Percentiles rank a stretch among this genome's conserved stretches.
These are phyloP conservation scores for Talaromyces sp. DNA, from an alignment of 2,329 filamentous ascomycete genomes.

Conservation along the genomic window DNA sequence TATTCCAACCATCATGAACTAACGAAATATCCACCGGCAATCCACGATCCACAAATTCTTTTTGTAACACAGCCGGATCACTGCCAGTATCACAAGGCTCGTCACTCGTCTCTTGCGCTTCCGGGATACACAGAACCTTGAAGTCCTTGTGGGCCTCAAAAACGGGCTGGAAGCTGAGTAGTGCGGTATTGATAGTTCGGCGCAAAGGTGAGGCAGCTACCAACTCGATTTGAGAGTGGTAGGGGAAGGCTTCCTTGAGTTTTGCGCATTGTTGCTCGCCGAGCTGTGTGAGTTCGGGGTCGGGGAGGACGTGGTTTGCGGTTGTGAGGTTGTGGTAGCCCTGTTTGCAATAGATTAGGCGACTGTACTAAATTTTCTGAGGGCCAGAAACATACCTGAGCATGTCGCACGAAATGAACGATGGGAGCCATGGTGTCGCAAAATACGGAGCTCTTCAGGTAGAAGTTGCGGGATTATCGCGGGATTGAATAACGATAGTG, in stretches of 20 bases:
- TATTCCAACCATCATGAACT: slow-evolving; percentile 67
- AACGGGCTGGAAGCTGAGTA: slow-evolving; percentile 62
- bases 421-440: slow-evolving; percentile 36
- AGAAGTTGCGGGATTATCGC: not conserved
- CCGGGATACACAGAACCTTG: slow-evolving; percentile 64
- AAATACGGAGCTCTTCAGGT: not conserved
- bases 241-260: slow-evolving; percentile 62
- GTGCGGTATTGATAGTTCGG: slow-evolving; percentile 74
- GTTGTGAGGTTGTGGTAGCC: slow-evolving; percentile 75
- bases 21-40: slow-evolving; percentile 59
- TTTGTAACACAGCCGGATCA: slow-evolving; percentile 50
- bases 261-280: slow-evolving; percentile 70
- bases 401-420: slow-evolving; percentile 46
- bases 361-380: too few relatives aligned
- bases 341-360: slow-evolving; percentile 37
- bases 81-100: slow-evolving; percentile 74
- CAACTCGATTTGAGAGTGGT: slow-evolving; percentile 62
- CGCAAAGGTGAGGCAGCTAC: slow-evolving; percentile 76
- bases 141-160: slow-evolving; percentile 46
- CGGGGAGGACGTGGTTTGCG: slow-evolving; percentile 68
- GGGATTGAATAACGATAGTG: not conserved
- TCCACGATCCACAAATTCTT: slow-evolving; percentile 57
- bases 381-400: slow-evolving; percentile 35
- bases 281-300: slow-evolving; percentile 73
- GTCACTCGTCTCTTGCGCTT: slow-evolving; percentile 73